phyloP scores from a whole-genome alignment of 2,329 filamentous ascomycete species.

The Xylaria sp. region DNA sequence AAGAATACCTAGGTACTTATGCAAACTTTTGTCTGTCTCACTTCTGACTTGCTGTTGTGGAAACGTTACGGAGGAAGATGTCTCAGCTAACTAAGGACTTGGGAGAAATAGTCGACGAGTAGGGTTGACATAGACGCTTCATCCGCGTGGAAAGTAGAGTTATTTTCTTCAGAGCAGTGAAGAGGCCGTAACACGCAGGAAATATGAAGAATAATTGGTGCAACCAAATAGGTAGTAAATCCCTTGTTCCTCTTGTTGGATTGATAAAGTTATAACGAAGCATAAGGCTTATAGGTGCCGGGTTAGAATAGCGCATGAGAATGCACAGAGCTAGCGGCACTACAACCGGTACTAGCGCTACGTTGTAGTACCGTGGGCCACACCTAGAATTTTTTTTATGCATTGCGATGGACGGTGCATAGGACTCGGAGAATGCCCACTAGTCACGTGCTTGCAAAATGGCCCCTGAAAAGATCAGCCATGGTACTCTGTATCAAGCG shows the following conservation, averaged over 20 bases:
- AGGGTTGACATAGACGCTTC: not conserved
- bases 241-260: not conserved
- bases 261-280: not conserved
- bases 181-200: not conserved
- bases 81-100: too few relatives aligned
- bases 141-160: slow-evolving; percentile 1
- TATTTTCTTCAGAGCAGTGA: not conserved
- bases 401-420: slow-evolving; percentile 6
- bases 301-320: not conserved
- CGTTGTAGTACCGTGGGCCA: not conserved
- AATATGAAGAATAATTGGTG: too few relatives aligned
- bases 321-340: not conserved
- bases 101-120: not conserved
- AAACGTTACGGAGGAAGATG: not conserved
- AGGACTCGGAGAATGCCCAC: not conserved
- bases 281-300: not conserved
- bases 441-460: slow-evolving; percentile 27
- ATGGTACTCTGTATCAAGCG: not conserved
- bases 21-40: not conserved
- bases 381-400: slow-evolving; percentile 28
- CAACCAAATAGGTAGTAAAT: not conserved
- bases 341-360: not conserved
- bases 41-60: not conserved
- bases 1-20: not conserved
- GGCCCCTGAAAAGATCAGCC: not conserved